Evolutionary conservation across 1,284 basidiomycete species (phyloP), one percentile per base, ranked within the genome.

Genomic region (Trichosporon sp.): DNA sequence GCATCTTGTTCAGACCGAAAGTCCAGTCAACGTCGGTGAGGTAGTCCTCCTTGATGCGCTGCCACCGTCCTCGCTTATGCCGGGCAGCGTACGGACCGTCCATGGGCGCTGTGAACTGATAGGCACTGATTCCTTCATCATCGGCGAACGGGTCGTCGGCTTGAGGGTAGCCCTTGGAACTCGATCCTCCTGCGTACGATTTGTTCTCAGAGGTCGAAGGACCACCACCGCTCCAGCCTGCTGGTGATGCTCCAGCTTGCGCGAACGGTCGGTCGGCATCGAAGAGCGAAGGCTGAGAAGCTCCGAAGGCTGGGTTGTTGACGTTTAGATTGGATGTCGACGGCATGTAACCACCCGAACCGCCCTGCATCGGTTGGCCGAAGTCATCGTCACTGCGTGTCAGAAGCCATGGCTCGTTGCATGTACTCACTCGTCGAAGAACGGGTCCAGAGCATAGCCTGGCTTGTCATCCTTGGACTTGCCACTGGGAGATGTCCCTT

Each of bases 391-490:
- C 83, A 68, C 82, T 84, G 72, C 16, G 26, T 5, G 66, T 69
- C 66, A 73, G 26, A 64, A 16, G 7, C n/a, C 4, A 10, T 4
- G 0, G 1, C 21, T 4, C 1, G 16, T 14, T 10, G 16, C 14
- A 5, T 26, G 26, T 4, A 35, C 80, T 78, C 70, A 83, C 83
- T 84, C 83, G 75, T 84, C 83, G 70, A 84, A 84, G 78, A 84
- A 84, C 0, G 81, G 81, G 73, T 84, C 83, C 54, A 84, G 69
- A 10, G 79, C 78, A 70, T 79, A 81, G 12, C 81, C 79, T 48
- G 78, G 76, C 61, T 63, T 63, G 59, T 63, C 32, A 16, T 35
- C 59, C n/a, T 4, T 63, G 32, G 59, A 63, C 31, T 21, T 63
- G 16, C 31, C 59, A 31, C 59, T 35, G 31, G 59, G 32, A 14